Percentiles rank a stretch among this genome's conserved stretches.
Conservation (phyloP, 1,139 yeast species). For the Geotrichum reessii region DNA sequence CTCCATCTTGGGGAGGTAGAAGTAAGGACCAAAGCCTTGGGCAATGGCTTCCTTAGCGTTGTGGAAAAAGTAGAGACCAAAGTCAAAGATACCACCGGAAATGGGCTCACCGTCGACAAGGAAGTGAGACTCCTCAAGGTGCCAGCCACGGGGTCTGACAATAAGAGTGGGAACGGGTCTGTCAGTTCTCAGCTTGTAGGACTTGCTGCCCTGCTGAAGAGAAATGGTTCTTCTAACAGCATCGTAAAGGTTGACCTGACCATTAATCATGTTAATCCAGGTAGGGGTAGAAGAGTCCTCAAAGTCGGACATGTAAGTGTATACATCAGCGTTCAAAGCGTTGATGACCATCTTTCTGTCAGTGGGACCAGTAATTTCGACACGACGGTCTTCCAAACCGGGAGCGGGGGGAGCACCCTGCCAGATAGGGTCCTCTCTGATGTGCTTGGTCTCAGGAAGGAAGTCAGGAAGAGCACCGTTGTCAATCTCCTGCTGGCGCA, state of each 20-base stretch:
- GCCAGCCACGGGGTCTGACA: constrained; percentile 85
- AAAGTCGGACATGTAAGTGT: constrained; percentile 70
- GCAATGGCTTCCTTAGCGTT: too few species aligned
- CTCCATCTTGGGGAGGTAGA: constrained; percentile 72
- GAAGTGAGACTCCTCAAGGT: constrained; percentile 65
- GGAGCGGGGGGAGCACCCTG: constrained; percentile 69
- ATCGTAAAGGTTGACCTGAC: constrained; percentile 80
- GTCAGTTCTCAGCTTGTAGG: constrained; percentile 51
- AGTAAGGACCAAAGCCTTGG: constrained; percentile 64
- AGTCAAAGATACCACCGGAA: constrained; percentile 67
- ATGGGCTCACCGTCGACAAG: constrained; percentile 68
- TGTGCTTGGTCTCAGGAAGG: constrained; percentile 59
- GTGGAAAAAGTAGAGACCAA: constrained; percentile 68
- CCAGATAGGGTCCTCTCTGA: constrained; percentile 71
- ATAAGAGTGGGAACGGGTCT: constrained; percentile 56
- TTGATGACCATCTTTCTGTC: constrained; percentile 70
- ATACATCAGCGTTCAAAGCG: constrained; percentile 62
- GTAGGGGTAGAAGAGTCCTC: constrained; percentile 79
- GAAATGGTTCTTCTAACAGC: constrained; percentile 48
- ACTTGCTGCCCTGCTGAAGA: constrained; percentile 50
- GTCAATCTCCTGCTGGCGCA: constrained; percentile 58
- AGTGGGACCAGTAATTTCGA: constrained; percentile 87
- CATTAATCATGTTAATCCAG: constrained; percentile 73
- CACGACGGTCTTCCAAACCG: constrained; percentile 68
- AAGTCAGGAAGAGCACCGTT: constrained; percentile 66